These are phyloP conservation scores for Pseudohyphozyma bogoriensis DNA, from an alignment of 768 basidiomycete species.

Conservation along the genomic window DNA sequence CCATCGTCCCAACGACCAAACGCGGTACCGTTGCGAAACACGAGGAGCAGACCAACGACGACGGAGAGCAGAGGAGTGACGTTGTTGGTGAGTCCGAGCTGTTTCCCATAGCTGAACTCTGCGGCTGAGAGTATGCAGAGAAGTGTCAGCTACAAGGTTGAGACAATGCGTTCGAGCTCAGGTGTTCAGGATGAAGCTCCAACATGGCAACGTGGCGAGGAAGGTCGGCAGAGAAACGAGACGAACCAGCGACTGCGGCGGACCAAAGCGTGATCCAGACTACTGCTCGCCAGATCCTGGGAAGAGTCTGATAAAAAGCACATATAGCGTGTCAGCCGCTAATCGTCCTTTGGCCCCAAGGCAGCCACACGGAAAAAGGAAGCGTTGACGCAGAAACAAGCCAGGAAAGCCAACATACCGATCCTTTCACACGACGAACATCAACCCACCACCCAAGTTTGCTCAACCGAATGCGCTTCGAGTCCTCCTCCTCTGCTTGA, in stretches of 20 bases:
- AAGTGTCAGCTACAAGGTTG: neutral
- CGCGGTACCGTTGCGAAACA: slow-evolving; percentile 28
- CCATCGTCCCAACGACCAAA: slow-evolving; percentile 24
- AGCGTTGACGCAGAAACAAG: too few relatives aligned
- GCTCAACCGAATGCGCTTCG: slow-evolving; percentile 15
- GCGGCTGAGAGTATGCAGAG: neutral
- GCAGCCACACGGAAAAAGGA: too few relatives aligned
- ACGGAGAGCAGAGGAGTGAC: slow-evolving; percentile 20
- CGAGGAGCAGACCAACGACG: slow-evolving; percentile 32
- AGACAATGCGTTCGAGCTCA: neutral
- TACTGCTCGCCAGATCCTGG: slow-evolving; percentile 9
- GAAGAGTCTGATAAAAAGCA: neutral
- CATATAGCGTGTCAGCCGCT: neutral
- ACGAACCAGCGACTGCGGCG: slow-evolving; percentile 7
- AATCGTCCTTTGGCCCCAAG: too few relatives aligned
- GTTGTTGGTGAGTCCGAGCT: slow-evolving; percentile 21
- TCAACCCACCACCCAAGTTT: slow-evolving; percentile 24
- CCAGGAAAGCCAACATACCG: neutral
- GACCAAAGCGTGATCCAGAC: slow-evolving; percentile 10
- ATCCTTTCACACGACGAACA: slow-evolving; percentile 9
- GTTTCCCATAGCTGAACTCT: neutral
- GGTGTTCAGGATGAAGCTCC: too few relatives aligned
- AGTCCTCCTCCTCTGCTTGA: slow-evolving; percentile 16
- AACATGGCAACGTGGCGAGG: too few relatives aligned
- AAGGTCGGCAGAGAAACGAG: too few relatives aligned